Evolutionary conservation across 1,284 basidiomycete genomes (phyloP), one percentile per base, ranked within the genome.

Genomic region (Trichosporon asahii): DNA sequence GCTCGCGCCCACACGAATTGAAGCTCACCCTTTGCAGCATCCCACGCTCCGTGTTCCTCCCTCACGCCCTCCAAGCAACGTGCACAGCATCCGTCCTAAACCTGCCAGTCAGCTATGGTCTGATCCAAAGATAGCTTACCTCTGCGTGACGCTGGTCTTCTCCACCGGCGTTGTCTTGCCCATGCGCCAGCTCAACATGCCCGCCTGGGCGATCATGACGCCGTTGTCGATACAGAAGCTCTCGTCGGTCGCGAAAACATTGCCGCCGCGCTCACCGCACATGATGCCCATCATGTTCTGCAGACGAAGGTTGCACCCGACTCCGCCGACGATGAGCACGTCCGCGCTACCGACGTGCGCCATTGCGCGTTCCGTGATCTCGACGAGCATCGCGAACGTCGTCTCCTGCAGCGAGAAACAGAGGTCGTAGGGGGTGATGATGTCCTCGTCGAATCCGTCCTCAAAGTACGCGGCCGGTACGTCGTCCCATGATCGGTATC

Each of bases 271-370:
- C 82, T 99, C 97, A 71, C 86, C 81, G 1, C 94, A 94, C 97
- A 99, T 99, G 73, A 94, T 90, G 15, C 90, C 91, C 97, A 99
- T 99, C 97, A 99, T 99, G 74, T 96, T 89, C 84, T 99, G 97
- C 64, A 99, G 84, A 66, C 96, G 86, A 78, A 89, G 88, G 77
- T 99, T 99, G 78, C 95, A 95, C n/a, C 97, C 97, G 15, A 99
- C 97, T 53, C 97, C 97, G 3, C 97, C 97, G 12, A 99, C 97
- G 70, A 99, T 96, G 57, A 99, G 88, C 0, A 98, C 96, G 79
- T 99, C 96, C 78, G 89, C 92, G 75, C 93, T 95, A 2, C 93
- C 94, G 29, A 98, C 95, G 83, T 99, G 97, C 23, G 97, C 97
- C 96, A 99, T 98, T 0, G 97, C 97, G 57, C 97, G 88, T 82